These are phyloP conservation scores for Claviceps monticola DNA, from an alignment of 2,329 filamentous ascomycete genomes.

Conservation along the genomic window DNA sequence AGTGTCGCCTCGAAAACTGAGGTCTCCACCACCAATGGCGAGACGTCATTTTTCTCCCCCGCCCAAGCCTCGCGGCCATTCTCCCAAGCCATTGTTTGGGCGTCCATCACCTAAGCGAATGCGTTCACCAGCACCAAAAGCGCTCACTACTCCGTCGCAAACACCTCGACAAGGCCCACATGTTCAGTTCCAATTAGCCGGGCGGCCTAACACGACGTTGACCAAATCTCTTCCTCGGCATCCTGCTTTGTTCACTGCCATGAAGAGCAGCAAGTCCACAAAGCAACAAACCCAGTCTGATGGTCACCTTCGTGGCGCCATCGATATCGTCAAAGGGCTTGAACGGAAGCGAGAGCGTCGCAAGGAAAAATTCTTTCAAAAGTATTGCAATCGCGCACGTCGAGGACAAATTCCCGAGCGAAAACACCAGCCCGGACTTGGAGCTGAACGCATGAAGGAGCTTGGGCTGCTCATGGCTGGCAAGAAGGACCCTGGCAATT, in stretches of 20 bases:
- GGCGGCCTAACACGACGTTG: constrained; percentile 53
- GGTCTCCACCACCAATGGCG: constrained; percentile 27
- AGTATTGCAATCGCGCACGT: constrained; percentile 71
- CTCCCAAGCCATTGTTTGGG: constrained; percentile 39
- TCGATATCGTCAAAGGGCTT: constrained; percentile 93
- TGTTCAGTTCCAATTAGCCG: constrained; percentile 25
- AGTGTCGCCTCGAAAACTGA: constrained; percentile 30
- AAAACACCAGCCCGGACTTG: constrained; percentile 66
- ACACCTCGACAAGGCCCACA: constrained; percentile 27
- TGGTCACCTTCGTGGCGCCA: constrained; percentile 73
- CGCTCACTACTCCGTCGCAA: constrained; percentile 20
- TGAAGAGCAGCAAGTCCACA: constrained; percentile 28
- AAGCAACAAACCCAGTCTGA: constrained; percentile 25
- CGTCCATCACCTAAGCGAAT: constrained; percentile 56
- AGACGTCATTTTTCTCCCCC: constrained; percentile 20
- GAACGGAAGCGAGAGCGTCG: constrained; percentile 89
- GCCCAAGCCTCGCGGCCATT: constrained; percentile 24
- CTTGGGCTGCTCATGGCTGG: constrained; percentile 81
- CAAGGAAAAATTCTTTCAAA: constrained; percentile 82
- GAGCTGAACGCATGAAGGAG: constrained; percentile 73
- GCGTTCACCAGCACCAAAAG: constrained; percentile 54
- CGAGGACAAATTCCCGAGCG: constrained; percentile 50
- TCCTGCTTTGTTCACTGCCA: constrained; percentile 52
- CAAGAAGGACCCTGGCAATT: constrained; percentile 59
- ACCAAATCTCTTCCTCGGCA: constrained; percentile 81